These are phyloP conservation scores for Cocos nucifera DNA, from an alignment of 176 grass and related monocot species.

Conservation along the genomic window DNA sequence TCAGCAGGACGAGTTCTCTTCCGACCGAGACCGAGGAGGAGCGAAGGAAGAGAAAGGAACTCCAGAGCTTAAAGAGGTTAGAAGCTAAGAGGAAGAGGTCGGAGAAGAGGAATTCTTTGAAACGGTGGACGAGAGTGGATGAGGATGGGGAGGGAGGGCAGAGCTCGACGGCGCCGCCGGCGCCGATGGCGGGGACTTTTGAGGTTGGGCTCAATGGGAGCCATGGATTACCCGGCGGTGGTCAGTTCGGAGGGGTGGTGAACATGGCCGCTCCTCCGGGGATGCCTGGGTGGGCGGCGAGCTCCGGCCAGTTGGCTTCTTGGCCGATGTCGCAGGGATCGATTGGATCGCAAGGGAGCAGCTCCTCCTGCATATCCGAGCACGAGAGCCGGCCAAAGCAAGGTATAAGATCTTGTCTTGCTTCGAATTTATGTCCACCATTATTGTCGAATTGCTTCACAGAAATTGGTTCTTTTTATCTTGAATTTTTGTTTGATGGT, in stretches of 20 bases:
- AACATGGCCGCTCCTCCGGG: constrained; percentile 9
- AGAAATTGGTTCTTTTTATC: background rate
- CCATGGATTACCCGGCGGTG: too few relatives aligned
- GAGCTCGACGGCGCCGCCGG: background rate
- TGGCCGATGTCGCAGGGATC: constrained; percentile 11
- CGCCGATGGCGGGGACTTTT: background rate
- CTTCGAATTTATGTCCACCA: background rate
- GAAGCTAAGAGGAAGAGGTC: constrained; percentile 85
- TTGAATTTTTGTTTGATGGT: too few relatives aligned
- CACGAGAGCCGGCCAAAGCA: background rate
- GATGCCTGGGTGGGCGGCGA: background rate
- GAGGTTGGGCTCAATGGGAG: background rate
- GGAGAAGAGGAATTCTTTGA: constrained; percentile 71
- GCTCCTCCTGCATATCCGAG: background rate
- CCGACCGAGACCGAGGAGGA: constrained; percentile 60
- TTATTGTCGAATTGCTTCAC: too few relatives aligned
- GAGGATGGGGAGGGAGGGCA: constrained; percentile 18
- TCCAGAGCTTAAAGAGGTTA: constrained; percentile 63
- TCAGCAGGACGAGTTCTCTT: constrained; percentile 63
- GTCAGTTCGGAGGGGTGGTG: background rate
- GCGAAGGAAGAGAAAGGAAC: constrained; percentile 41
- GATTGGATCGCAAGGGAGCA: constrained; percentile 13
- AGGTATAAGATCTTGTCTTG: background rate
- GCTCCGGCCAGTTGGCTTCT: constrained; percentile 16
- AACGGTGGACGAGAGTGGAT: background rate